Base-by-base conservation (phyloP, 2,329 filamentous ascomycete genomes). In the Cytospora piceicola region DNA sequence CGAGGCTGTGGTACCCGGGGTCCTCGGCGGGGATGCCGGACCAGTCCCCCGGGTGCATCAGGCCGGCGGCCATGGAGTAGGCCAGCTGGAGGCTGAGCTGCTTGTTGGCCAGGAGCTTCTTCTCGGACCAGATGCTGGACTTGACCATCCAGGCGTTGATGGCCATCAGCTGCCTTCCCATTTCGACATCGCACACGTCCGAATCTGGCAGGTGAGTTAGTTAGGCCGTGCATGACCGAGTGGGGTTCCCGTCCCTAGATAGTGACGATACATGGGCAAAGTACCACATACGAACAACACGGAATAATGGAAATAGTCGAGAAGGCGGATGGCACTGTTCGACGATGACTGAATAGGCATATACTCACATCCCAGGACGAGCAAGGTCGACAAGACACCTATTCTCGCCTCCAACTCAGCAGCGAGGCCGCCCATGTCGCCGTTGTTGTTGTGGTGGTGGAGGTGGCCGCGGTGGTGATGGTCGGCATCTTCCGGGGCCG, bases 311-410 rank as follows among this genome's bases (percentile, higher is more conserved):
- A 58, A 11, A 51, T 7, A 61, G 6, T 20, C 34, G 11, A 12
- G 11, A 12, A 12, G 32, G 11, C 7, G 32, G 32, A 9, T 2
- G 32, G 32, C 11, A 34, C 8, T 34, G 11, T 34, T 34, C 11
- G 11, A 34, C 11, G 11, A 34, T 6, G 5, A 34, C 2, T 12
- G 11, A 34, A 34, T 8, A 34, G 11, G 11, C 32, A 24, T 32
- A 12, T 46, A 67, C 67, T 68, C 8, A 68, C 67, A 68, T 42
- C 67, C 67, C 22, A 68, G 29, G 12, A 68, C 67, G 15, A 66
- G 55, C 4, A 68, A 55, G 22, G 67, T 68, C 5, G 67, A 65
- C 30, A 65, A 34, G n/a, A 68, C 55, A 22, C 64, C 67, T 20
- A 68, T 4, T 4, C 49, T 63, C 11, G 39, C 52, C 59, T 67